Percentiles rank a stretch among this genome's conserved stretches.
Evolutionary conservation across 805 yeast genomes (phyloP).

Genomic region (Candida tammaniensis): DNA sequence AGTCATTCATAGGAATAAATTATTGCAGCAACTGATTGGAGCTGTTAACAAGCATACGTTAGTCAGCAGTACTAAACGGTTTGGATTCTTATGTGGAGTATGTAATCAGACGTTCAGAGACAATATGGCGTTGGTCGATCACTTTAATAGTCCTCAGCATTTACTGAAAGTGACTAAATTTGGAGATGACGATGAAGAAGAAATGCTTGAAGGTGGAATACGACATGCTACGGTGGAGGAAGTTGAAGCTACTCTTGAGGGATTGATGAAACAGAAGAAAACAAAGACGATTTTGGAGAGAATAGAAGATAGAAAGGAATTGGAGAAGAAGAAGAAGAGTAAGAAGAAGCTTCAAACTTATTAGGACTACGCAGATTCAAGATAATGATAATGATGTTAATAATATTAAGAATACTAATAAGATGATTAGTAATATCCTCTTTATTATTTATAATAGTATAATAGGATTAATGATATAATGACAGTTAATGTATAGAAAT

Average conservation of each 20-base stretch:
- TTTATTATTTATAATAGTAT: too few species aligned
- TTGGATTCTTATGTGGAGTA: conserved; percentile 81
- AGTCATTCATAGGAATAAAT: conserved; percentile 29
- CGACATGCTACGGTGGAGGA: conserved; percentile 34
- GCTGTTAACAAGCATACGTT: conserved; percentile 36
- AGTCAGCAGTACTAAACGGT: conserved; percentile 42
- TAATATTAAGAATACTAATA: too few species aligned
- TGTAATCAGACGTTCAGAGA: conserved; percentile 84
- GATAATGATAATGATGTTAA: too few species aligned
- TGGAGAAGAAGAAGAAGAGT: conserved; percentile 22
- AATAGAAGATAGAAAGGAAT: conserved; percentile 34
- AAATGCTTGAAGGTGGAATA: conserved; percentile 31
- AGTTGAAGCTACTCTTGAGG: conserved; percentile 17
- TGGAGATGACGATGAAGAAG: conserved; percentile 13
- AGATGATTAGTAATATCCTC: too few species aligned
- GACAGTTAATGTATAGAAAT: too few species aligned
- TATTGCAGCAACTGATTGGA: conserved; percentile 28
- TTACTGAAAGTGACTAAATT: conserved; percentile 28
- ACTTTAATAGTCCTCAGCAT: conserved; percentile 75
- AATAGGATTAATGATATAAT: too few species aligned
- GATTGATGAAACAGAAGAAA: conserved; percentile 5
- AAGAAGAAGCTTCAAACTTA: too few species aligned
- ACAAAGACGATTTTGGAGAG: conserved; percentile 33
- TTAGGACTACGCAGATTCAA: too few species aligned
- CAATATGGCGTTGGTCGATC: conserved; percentile 77